Evolutionary conservation across 1,284 basidiomycete genomes (phyloP).

Genomic region (Leccinum pachyderme): DNA sequence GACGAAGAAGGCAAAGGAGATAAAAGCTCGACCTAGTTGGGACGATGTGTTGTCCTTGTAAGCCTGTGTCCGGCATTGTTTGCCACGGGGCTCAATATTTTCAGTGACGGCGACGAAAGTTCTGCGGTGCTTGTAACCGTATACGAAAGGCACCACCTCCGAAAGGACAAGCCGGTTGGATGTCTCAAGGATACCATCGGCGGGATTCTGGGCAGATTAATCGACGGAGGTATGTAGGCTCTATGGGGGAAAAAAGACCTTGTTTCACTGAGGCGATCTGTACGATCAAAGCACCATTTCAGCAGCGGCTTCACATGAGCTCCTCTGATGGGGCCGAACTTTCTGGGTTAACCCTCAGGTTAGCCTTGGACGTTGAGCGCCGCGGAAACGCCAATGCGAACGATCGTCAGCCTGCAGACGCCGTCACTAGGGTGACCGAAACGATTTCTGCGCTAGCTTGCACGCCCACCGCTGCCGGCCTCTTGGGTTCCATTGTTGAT

Average conservation of each 20-base stretch:
- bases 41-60: background rate
- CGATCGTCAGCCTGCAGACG: background rate
- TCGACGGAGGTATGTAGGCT: background rate
- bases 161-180: background rate
- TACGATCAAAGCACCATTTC: background rate
- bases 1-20: background rate
- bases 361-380: background rate
- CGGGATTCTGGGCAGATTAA: background rate
- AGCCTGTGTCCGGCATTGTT: background rate
- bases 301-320: background rate
- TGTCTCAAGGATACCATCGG: background rate
- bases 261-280: background rate
- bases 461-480: background rate
- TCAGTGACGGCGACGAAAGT: background rate
- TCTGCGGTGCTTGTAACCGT: background rate
- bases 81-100: background rate
- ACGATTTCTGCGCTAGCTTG: background rate
- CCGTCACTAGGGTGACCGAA: background rate
- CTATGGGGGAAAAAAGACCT: too few relatives aligned
- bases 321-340: background rate
- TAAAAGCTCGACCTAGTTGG: background rate
- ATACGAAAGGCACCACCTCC: background rate
- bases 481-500: background rate
- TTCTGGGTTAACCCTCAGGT: background rate
- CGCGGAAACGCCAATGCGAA: background rate